Evolutionary conservation across 2,329 filamentous ascomycete genomes (phyloP), one percentile per base, ranked within the genome.

Genomic region (Ophiocordyceps sinensis): DNA sequence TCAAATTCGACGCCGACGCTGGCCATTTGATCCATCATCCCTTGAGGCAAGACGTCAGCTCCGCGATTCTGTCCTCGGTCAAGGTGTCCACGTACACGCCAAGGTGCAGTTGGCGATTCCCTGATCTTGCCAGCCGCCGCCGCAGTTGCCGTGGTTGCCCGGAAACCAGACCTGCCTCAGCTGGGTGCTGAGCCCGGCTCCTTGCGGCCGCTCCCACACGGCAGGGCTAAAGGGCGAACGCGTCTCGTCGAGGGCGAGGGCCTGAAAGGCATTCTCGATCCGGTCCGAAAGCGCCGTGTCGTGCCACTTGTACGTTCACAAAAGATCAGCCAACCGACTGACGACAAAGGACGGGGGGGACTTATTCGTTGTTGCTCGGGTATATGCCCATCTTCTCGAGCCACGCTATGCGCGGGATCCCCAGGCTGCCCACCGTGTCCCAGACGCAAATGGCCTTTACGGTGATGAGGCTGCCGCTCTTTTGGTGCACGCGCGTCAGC

Each of bases 81-180:
- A 15, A 15, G 17, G 14, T 2, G 10, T 35, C 3, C n/a, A 51
- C 62, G 48, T 49, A 64, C 63, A 66, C 15, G 59, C 54, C 37
- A 66, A 53, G 19, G 57, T 58, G 14, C 57, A 54, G 40, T 66
- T 61, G 3, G 63, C 54, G 17, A 65, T 58, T 36, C 66, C 66
- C 44, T 71, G 63, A 38, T 73, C 69, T 5, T 59, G 53, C 73
- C 73, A 82, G 2, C 81, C 80, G 28, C 81, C 81, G 5, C 81
- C 81, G 37, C 82, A 75, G 49, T 85, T 82, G 11, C 68, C 75
- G 53, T 87, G 82, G 39, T 72, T 75, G 7, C 82, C 82, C 0
- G 82, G 77, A 51, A 87, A 86, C 77, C 77, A 80, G 12, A 70
- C 66, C 45, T 71, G 68, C 26, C 66, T 60, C 36, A 71, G 56